Conservation (phyloP, 2,329 filamentous ascomycete genomes). For the Neonectria hederae region DNA sequence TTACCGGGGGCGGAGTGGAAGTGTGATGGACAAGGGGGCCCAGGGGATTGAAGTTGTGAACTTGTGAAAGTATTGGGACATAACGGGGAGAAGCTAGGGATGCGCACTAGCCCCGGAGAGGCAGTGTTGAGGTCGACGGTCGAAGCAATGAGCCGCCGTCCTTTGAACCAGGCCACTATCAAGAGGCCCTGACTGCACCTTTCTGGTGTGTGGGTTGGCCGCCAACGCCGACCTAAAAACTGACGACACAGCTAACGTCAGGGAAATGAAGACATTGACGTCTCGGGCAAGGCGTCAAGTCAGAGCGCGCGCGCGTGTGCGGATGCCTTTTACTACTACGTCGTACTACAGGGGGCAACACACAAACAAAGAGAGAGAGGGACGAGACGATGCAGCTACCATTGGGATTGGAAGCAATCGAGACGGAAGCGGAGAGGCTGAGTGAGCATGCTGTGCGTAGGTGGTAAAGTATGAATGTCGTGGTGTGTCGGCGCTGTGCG, state of each 20-base stretch:
- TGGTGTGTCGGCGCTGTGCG: slow-evolving; percentile 11
- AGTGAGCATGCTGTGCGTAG: slow-evolving; percentile 18
- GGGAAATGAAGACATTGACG: slow-evolving; percentile 32
- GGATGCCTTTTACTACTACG: background rate
- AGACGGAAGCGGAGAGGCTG: background rate
- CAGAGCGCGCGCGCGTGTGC: slow-evolving; percentile 14
- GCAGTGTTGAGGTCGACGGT: slow-evolving; percentile 8
- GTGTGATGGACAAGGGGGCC: slow-evolving; percentile 33
- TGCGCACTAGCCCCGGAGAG: slow-evolving; percentile 9
- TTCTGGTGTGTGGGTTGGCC: background rate
- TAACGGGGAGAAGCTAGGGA: background rate
- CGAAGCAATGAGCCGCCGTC: background rate
- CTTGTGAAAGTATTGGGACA: background rate
- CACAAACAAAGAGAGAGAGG: background rate
- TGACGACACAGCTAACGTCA: slow-evolving; percentile 27
- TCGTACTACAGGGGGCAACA: background rate
- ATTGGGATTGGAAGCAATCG: background rate
- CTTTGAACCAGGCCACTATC: background rate
- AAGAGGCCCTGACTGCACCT: background rate
- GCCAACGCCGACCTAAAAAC: slow-evolving; percentile 21
- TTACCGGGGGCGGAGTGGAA: slow-evolving; percentile 30
- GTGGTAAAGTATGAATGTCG: slow-evolving; percentile 4
- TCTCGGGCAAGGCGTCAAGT: slow-evolving; percentile 32
- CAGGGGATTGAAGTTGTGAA: slow-evolving; percentile 19
- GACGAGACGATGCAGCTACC: background rate